A percentile compares a stretch with the other conserved stretches of the same genome.
These are phyloP conservation scores for Nigrospora sphaerica DNA, from an alignment of 2,329 filamentous ascomycete species.

Conservation along the genomic window DNA sequence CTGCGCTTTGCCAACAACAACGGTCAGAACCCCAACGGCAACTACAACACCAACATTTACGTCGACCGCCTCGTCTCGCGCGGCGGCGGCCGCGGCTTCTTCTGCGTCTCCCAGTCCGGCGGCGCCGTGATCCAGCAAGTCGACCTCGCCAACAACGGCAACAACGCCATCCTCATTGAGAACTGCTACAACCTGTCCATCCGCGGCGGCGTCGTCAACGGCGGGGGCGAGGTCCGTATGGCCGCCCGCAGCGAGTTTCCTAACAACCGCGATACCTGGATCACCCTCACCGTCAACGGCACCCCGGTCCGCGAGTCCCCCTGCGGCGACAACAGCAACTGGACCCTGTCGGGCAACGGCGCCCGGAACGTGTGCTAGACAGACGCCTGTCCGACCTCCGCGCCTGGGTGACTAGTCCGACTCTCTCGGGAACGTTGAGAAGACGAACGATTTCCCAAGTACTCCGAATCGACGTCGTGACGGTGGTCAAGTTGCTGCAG, in stretches of 20 bases:
- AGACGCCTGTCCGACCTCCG: too few relatives aligned
- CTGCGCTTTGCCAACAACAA: constrained; percentile 52
- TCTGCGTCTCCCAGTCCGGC: constrained; percentile 50
- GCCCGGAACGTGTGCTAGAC: constrained; percentile 31
- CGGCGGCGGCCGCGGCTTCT: constrained; percentile 49
- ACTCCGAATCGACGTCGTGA: too few relatives aligned
- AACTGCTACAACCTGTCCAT: constrained; percentile 52
- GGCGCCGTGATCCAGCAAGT: constrained; percentile 40
- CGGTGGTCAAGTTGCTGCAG: too few relatives aligned
- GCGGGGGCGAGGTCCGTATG: constrained; percentile 48
- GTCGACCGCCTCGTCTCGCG: constrained; percentile 47
- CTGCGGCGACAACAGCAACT: constrained; percentile 45
- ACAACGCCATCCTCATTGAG: constrained; percentile 51
- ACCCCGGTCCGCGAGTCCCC: constrained; percentile 46
- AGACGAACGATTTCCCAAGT: too few relatives aligned
- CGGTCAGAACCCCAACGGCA: constrained; percentile 38
- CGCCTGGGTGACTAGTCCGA: too few relatives aligned
- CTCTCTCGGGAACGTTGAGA: too few relatives aligned
- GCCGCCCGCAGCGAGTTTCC: constrained; percentile 46
- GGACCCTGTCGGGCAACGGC: constrained; percentile 39
- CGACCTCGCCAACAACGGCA: constrained; percentile 44
- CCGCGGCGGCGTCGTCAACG: constrained; percentile 40
- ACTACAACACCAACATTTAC: constrained; percentile 44
- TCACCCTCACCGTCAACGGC: constrained; percentile 40
- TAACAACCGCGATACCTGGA: constrained; percentile 42